A percentile compares a stretch with the other conserved stretches of the same genome.
These are phyloP conservation scores for Carallia pectinifolia DNA, from an alignment of 345 rosid species.

Conservation along the genomic window DNA sequence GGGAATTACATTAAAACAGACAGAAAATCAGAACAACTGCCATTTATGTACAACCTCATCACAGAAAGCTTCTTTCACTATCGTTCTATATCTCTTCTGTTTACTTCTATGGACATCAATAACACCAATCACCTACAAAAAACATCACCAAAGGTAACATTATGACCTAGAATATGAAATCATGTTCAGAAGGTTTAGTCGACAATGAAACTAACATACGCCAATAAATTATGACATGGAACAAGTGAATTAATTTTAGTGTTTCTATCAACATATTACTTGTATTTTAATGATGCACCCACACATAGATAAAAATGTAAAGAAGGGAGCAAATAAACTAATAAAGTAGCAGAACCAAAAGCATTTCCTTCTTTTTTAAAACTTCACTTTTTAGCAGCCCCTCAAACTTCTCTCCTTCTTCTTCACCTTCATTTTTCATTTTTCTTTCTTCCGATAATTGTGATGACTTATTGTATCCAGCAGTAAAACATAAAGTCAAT, in stretches of 20 bases:
- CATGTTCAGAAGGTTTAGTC: neutral
- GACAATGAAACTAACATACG: neutral
- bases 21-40: neutral
- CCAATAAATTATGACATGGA: neutral
- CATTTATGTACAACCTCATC: conserved; percentile 60
- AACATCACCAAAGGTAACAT: neutral
- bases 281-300: neutral
- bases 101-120: conserved; percentile 78
- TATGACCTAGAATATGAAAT: neutral
- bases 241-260: neutral
- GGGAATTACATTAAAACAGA: neutral
- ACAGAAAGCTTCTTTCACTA: conserved; percentile 89
- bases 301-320: neutral
- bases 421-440: neutral
- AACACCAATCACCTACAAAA: conserved; percentile 78
- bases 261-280: neutral
- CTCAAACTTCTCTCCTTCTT: neutral
- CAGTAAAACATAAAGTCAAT: neutral
- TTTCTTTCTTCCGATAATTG: neutral
- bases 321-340: neutral
- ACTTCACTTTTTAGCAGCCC: neutral
- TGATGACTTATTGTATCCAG: neutral
- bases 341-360: neutral
- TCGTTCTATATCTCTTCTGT: conserved; percentile 78
- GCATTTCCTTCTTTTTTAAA: neutral